phyloP scores from a whole-genome alignment of 768 basidiomycete species.

The Tulasnella calospora region DNA sequence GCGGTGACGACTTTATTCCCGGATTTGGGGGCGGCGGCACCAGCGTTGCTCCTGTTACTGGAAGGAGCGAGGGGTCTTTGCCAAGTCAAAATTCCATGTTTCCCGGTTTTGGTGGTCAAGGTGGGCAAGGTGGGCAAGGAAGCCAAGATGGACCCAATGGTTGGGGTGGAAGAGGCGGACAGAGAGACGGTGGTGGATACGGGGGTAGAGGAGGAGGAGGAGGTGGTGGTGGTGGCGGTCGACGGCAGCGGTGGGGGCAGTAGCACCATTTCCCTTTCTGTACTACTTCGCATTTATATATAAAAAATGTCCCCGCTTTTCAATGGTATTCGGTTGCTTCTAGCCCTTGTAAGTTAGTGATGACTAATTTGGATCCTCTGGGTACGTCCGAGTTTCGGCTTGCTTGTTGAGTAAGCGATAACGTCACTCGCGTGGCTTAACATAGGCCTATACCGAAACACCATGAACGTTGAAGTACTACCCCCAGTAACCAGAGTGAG shows the following conservation, averaged over 20 bases:
- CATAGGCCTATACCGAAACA: background rate
- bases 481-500: slow-evolving; percentile 7
- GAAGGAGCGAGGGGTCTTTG: slow-evolving; percentile 46
- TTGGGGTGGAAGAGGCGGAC: background rate
- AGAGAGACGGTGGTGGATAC: slow-evolving; percentile 29
- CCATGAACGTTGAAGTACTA: slow-evolving; percentile 6
- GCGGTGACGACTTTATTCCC: slow-evolving; percentile 59
- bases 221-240: slow-evolving; percentile 10
- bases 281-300: background rate
- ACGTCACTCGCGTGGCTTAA: background rate
- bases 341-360: background rate
- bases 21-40: slow-evolving; percentile 48
- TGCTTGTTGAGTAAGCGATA: slow-evolving; percentile 4
- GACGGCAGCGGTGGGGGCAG: background rate
- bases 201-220: slow-evolving; percentile 28
- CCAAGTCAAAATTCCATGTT: slow-evolving; percentile 38
- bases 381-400: background rate
- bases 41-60: slow-evolving; percentile 46
- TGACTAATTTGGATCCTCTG: background rate
- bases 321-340: background rate
- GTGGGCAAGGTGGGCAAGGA: too few species aligned
- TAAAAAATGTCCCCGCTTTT: background rate
- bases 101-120: slow-evolving; percentile 14
- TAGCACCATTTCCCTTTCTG: background rate
- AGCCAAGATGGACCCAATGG: slow-evolving; percentile 34